Evolutionary conservation across 2,329 filamentous ascomycete genomes (phyloP), one percentile per base, ranked within the genome.

Genomic region (Arthrocladium fulminans): DNA sequence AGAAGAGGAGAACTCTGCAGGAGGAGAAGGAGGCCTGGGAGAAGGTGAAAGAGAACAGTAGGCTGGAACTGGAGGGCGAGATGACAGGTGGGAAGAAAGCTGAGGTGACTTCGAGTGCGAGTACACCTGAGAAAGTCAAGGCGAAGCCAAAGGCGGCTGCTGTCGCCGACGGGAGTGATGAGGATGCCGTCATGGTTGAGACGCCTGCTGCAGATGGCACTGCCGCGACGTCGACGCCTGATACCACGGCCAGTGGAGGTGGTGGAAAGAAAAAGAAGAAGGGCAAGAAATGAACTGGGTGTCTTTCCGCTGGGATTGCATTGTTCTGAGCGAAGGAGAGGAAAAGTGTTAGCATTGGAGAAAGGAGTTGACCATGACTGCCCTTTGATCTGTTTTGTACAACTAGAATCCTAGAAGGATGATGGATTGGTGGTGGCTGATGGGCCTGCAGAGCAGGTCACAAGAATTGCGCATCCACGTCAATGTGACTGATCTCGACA

Each of bases 1-100:
- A 88, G 54, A 80, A 95, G 50, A 81, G 89, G 59, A 70, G 73
- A 23, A 83, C 86, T 61, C 73, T 81, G 1, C 74, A 77, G 8
- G 72, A 80, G 34, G 92, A 97, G 70, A 86, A 85, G 70, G 76
- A 83, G 61, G 95, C 88, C 88, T 98, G 92, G 92, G 86, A 88
- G 39, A 76, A 75, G 53, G 88, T 94, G 57, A 76, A 84, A 65
- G 74, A 78, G 46, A 83, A 82, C 12, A 88, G 92, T 60, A 83
- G 94, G 78, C 87, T 85, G 67, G 88, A 96, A 71, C 73, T 95
- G 41, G 84, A 88, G 41, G 57, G 50, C 3, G 51, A 40, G 47
- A 72, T 74, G 9, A 76, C 70, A 46, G 56, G 70, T 47, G 70
- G 72, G 45, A 65, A 66, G 55, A 61, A 45, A n/a, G n/a, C n/a